Evolutionary conservation across 139 green algal genomes (phyloP).

Genomic region (Chlorella ohadii): DNA sequence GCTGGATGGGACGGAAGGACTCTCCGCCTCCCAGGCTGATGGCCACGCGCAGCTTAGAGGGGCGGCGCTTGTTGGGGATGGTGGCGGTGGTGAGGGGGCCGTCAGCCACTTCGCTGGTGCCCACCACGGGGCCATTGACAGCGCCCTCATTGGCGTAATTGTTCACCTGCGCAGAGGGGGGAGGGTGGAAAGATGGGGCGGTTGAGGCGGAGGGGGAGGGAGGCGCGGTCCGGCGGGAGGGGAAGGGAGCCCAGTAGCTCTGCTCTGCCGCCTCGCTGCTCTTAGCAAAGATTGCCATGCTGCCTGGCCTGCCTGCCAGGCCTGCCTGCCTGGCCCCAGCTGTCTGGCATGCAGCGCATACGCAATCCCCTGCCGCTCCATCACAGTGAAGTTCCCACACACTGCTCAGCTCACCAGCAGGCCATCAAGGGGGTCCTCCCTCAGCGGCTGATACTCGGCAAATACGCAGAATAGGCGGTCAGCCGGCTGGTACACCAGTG

Average conservation of each 20-base stretch:
- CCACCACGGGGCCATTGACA: neutral
- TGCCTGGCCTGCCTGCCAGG: too few relatives aligned
- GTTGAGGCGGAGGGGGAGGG: too few relatives aligned
- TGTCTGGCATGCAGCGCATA: too few relatives aligned
- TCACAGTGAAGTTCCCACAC: too few relatives aligned
- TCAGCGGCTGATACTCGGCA: neutral
- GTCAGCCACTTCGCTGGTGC: neutral
- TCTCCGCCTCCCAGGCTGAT: neutral
- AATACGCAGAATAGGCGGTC: neutral
- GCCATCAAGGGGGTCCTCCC: neutral
- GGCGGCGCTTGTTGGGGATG: neutral
- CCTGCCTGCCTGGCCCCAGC: too few relatives aligned
- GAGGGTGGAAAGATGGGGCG: neutral
- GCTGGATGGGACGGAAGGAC: neutral
- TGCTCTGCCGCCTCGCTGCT: too few relatives aligned
- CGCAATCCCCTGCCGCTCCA: too few relatives aligned
- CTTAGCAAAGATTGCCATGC: too few relatives aligned
- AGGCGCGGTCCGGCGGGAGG: too few relatives aligned
- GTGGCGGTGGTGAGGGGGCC: neutral
- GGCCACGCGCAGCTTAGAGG: slow-evolving; percentile 2
- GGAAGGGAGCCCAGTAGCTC: too few relatives aligned
- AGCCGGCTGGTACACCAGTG: neutral
- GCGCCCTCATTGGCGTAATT: neutral
- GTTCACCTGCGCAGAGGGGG: neutral
- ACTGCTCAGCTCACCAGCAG: neutral